These are phyloP conservation scores for Triadica sebifera DNA, from an alignment of 345 rosid species.

Conservation along the genomic window DNA sequence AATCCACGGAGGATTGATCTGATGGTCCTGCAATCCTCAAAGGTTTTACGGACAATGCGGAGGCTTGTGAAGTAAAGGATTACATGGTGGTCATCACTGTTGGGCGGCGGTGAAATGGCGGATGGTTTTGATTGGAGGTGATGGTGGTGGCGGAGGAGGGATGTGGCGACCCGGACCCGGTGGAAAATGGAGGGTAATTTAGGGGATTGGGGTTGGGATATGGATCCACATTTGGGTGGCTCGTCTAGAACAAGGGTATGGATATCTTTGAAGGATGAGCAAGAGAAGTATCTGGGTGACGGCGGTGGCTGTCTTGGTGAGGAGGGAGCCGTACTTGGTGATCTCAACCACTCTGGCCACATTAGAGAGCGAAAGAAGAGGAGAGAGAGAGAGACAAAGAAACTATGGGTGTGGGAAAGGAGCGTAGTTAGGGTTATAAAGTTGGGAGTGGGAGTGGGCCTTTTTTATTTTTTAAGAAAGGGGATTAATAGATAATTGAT, in stretches of 20 bases:
- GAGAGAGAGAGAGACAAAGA: conserved; percentile 5
- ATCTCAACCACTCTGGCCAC: conserved; percentile 57
- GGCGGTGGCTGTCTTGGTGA: background rate
- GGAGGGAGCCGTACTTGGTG: conserved; percentile 22
- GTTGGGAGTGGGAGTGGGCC: background rate
- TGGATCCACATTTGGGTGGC: conserved; percentile 2
- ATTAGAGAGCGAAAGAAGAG: conserved; percentile 13
- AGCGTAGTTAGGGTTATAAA: background rate
- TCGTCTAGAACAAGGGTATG: conserved; percentile 52
- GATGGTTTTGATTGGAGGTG: conserved; percentile 7
- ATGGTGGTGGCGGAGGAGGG: conserved; percentile 36
- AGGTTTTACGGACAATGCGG: conserved; percentile 29
- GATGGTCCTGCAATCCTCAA: conserved; percentile 29
- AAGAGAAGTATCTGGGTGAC: conserved; percentile 21
- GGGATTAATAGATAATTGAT: too few species aligned
- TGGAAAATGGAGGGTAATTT: conserved; percentile 45
- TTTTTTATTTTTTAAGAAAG: too few species aligned
- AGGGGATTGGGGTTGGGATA: conserved; percentile 17
- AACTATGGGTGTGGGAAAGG: background rate
- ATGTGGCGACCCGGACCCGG: conserved; percentile 53
- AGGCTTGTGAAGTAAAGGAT: conserved; percentile 29
- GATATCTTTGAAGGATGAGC: conserved; percentile 73
- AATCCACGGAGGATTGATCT: conserved; percentile 28
- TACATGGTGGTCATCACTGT: conserved; percentile 8
- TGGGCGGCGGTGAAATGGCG: background rate